Conservation (phyloP, 768 basidiomycete species). For the Chalciporus pseudorubinellus region DNA sequence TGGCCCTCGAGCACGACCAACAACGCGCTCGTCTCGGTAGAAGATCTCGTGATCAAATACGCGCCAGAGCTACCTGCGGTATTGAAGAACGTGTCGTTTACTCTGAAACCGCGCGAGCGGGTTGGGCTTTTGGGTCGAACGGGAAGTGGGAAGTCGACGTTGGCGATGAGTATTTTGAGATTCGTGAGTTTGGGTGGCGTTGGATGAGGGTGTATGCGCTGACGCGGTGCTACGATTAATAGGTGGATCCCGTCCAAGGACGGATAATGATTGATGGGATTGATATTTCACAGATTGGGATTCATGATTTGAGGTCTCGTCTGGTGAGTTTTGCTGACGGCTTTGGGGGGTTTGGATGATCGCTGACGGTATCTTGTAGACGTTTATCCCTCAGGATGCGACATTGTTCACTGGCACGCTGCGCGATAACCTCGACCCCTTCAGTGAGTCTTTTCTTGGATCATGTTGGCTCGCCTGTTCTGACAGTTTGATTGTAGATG, state of each 20-base stretch:
- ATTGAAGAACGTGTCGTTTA: conserved; percentile 72
- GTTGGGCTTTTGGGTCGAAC: conserved; percentile 82
- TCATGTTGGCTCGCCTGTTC: neutral
- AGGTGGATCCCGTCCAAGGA: conserved; percentile 76
- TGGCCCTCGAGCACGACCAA: conserved; percentile 80
- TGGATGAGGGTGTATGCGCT: neutral
- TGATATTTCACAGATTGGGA: conserved; percentile 81
- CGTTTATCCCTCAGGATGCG: conserved; percentile 76
- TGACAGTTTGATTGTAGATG: conserved; percentile 38
- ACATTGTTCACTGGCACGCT: conserved; percentile 80
- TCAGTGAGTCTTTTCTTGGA: conserved; percentile 37
- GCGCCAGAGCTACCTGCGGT: conserved; percentile 82
- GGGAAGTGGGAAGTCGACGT: conserved; percentile 77
- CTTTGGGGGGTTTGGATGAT: conserved; percentile 1
- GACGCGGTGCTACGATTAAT: neutral
- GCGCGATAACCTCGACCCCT: conserved; percentile 73
- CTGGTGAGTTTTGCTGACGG: conserved; percentile 43
- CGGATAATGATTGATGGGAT: conserved; percentile 83
- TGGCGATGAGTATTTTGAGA: conserved; percentile 83
- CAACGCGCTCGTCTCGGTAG: conserved; percentile 59
- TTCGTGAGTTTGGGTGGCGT: conserved; percentile 54
- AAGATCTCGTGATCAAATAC: conserved; percentile 79
- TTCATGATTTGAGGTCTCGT: conserved; percentile 78
- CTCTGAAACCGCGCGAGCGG: conserved; percentile 66
- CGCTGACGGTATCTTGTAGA: conserved; percentile 39